Conservation (phyloP, 176 grass and related monocot species). For the Rhynchospora pubera region DNA sequence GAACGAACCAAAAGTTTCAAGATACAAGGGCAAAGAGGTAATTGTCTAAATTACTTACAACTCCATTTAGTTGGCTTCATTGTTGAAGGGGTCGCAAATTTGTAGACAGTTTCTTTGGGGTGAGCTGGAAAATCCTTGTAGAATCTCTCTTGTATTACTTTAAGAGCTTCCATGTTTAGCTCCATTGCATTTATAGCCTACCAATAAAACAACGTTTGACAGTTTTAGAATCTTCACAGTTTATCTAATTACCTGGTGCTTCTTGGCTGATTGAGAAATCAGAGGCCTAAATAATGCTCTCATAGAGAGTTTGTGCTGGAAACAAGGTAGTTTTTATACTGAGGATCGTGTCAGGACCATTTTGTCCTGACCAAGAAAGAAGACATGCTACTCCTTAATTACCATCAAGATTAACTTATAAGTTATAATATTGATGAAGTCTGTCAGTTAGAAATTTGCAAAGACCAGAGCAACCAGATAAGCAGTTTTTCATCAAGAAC, state of each 20-base stretch:
- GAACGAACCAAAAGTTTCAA: not conserved
- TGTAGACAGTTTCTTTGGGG: conserved; percentile 62
- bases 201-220: not conserved
- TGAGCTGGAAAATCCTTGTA: conserved; percentile 71
- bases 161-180: conserved; percentile 84
- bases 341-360: not conserved
- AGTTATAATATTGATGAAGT: not conserved
- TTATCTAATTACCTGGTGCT: not conserved
- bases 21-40: conserved; percentile 1
- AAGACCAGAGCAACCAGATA: not conserved
- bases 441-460: not conserved
- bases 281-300: not conserved
- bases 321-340: not conserved
- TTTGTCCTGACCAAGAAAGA: not conserved
- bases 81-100: conserved; percentile 93
- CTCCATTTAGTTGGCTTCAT: conserved; percentile 98
- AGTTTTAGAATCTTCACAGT: not conserved
- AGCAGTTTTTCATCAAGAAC: not conserved
- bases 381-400: not conserved
- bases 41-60: conserved; percentile 42
- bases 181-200: conserved; percentile 93
- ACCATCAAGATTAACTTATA: not conserved
- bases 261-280: not conserved
- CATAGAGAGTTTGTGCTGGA: not conserved
- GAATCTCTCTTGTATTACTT: conserved; percentile 80